Conservation (phyloP, 1,284 basidiomycete species). For the Apiotrichum laibachii region DNA sequence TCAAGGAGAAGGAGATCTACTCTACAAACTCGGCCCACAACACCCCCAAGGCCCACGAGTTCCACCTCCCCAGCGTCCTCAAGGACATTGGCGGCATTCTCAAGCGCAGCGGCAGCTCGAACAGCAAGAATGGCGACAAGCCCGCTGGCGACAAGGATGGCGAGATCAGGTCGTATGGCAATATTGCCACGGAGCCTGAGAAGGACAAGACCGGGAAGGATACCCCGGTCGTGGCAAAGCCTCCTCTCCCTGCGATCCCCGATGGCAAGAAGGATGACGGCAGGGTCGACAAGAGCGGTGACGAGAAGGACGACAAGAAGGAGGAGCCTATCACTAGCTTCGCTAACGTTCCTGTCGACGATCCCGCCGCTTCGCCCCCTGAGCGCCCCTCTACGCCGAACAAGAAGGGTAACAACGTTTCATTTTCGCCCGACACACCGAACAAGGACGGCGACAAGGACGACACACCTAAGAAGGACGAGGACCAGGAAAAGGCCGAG, state of each 20-base stretch:
- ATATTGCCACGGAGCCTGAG: too few species aligned
- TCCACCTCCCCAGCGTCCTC: background rate
- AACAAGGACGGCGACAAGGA: background rate
- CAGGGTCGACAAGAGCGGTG: too few species aligned
- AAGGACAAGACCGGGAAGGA: too few species aligned
- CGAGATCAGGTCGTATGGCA: background rate
- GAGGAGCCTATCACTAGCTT: background rate
- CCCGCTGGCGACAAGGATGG: background rate
- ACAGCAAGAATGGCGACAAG: background rate
- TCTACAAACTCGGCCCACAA: background rate
- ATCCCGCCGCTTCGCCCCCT: background rate
- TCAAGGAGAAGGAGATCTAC: background rate
- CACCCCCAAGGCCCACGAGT: background rate
- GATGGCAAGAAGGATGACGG: background rate
- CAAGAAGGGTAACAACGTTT: conserved; percentile 2
- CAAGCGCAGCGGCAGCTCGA: background rate
- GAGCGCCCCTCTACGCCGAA: background rate
- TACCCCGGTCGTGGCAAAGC: background rate
- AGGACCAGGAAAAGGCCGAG: background rate
- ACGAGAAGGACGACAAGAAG: too few species aligned
- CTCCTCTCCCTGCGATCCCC: background rate
- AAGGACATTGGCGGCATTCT: background rate
- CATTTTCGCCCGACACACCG: background rate
- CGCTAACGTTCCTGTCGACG: background rate
- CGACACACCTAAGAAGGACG: background rate